Evolutionary conservation across 2,329 filamentous ascomycete species (phyloP).

Genomic region (Myriosclerotinia scirpicola): DNA sequence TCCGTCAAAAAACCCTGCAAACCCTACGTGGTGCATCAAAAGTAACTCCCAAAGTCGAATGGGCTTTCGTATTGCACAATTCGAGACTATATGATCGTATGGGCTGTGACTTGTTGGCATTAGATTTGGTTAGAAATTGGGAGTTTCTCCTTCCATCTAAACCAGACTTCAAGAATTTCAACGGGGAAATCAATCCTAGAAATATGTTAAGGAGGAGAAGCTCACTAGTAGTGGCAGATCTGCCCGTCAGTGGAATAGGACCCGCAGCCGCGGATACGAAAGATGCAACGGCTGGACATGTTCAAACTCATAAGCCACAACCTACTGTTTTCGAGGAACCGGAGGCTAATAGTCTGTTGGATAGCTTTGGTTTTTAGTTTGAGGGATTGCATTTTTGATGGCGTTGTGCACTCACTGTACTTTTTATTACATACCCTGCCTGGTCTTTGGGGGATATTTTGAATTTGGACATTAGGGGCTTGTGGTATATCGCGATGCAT

Average conservation of each 20-base stretch:
- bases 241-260: constrained; percentile 49
- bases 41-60: constrained; percentile 75
- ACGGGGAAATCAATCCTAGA: constrained; percentile 42
- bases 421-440: constrained; percentile 3
- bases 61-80: constrained; percentile 86
- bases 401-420: not conserved
- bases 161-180: constrained; percentile 47
- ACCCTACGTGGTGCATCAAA: constrained; percentile 83
- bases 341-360: constrained; percentile 82
- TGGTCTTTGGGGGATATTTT: not conserved
- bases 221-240: constrained; percentile 77
- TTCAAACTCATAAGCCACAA: constrained; percentile 51
- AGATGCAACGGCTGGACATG: constrained; percentile 30
- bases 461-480: not conserved
- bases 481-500: constrained; percentile 10
- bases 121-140: constrained; percentile 80
- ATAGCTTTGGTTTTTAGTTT: constrained; percentile 83
- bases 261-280: constrained; percentile 42
- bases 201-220: constrained; percentile 69
- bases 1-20: constrained; percentile 78
- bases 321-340: constrained; percentile 88
- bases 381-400: not conserved
- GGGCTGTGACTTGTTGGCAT: constrained; percentile 87
- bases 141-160: constrained; percentile 64
- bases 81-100: constrained; percentile 82